Conservation (phyloP, 768 basidiomycete species). For the Amanita subjunquillea region DNA sequence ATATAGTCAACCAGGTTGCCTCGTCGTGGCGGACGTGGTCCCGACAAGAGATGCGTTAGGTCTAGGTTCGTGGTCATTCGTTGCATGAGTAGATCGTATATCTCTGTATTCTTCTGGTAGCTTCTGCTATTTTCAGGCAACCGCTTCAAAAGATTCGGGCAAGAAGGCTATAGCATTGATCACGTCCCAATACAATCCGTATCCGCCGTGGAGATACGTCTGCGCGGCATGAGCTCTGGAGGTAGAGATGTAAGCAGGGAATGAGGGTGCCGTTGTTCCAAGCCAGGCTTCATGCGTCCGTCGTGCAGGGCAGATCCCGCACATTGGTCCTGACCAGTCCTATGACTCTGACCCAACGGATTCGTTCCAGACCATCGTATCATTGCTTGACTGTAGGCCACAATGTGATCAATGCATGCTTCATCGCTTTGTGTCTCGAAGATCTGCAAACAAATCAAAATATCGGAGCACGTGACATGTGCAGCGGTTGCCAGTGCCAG, state of each 20-base stretch:
- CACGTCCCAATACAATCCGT: neutral
- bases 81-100: neutral
- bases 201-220: neutral
- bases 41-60: too few species aligned
- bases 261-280: neutral
- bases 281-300: neutral
- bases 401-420: neutral
- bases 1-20: neutral
- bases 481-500: too few species aligned
- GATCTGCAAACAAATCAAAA: neutral
- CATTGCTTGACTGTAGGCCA: neutral
- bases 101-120: neutral
- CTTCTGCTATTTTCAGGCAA: neutral
- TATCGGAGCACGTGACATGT: neutral
- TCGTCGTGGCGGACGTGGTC: neutral
- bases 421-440: neutral
- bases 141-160: neutral
- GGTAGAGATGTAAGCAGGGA: neutral
- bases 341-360: neutral
- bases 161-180: neutral
- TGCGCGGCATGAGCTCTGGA: neutral
- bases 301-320: neutral
- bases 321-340: neutral
- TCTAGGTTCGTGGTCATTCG: too few species aligned
- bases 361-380: neutral